phyloP scores from a whole-genome alignment of 208 protist genomes.

The Trypanosoma congolense region DNA sequence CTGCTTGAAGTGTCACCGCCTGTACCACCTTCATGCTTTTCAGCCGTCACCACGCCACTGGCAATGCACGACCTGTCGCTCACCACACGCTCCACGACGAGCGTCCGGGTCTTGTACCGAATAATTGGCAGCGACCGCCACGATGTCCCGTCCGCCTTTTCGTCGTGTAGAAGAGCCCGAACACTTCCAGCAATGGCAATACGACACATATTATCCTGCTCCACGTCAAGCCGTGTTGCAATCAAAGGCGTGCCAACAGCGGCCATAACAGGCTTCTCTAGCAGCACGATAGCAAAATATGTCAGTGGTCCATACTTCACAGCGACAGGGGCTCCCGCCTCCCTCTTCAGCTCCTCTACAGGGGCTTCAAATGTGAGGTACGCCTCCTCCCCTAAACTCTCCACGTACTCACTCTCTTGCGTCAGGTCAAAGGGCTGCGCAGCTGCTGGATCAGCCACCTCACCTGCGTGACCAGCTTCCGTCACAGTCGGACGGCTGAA shows the following conservation, averaged over 20 bases:
- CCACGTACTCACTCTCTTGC: conserved; percentile 39
- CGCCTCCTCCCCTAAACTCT: conserved; percentile 37
- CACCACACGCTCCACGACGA: conserved; percentile 65
- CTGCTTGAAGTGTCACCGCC: neutral
- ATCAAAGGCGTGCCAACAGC: conserved; percentile 35
- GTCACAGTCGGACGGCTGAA: conserved; percentile 32
- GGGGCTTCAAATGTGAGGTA: conserved; percentile 23
- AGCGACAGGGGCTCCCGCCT: conserved; percentile 26
- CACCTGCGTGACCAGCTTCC: neutral
- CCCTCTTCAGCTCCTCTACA: neutral
- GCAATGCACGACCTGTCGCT: conserved; percentile 68
- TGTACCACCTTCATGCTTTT: conserved; percentile 2
- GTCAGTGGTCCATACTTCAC: conserved; percentile 11
- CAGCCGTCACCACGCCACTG: conserved; percentile 36
- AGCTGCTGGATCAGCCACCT: neutral
- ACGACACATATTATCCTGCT: conserved; percentile 67
- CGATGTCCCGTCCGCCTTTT: neutral
- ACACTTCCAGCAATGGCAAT: conserved; percentile 62
- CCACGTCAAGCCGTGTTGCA: conserved; percentile 64
- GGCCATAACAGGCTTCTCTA: conserved; percentile 45
- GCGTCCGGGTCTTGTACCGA: conserved; percentile 32
- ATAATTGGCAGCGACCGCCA: conserved; percentile 61
- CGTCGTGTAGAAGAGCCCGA: conserved; percentile 22
- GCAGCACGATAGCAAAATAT: conserved; percentile 61
- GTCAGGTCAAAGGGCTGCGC: conserved; percentile 17